Evolutionary conservation across 331 rosid species (phyloP).

Genomic region (Rosa hybrid): DNA sequence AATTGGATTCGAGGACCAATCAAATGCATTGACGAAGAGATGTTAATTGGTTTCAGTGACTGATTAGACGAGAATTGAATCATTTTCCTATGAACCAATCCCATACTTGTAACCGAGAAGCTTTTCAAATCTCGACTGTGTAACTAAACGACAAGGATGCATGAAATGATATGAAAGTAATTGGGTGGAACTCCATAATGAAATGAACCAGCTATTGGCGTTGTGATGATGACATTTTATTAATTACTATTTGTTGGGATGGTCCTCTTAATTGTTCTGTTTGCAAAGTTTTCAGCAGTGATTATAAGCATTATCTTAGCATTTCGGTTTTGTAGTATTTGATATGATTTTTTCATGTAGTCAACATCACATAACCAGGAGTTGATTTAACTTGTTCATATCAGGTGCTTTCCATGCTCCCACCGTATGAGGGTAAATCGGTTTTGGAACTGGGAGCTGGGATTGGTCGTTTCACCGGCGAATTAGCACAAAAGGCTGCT

Average conservation of each 20-base stretch:
- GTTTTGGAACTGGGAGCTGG: conserved; percentile 95
- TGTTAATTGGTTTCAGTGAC: no score
- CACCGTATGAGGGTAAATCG: conserved; percentile 74
- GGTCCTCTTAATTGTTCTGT: neutral
- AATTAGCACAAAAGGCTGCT: conserved; percentile 77
- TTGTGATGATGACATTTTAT: neutral
- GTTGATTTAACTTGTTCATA: neutral
- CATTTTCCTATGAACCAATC: neutral
- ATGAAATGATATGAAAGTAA: neutral
- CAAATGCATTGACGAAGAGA: neutral
- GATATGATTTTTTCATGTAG: neutral
- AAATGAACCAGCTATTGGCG: neutral
- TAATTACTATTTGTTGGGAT: neutral
- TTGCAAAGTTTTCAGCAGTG: neutral
- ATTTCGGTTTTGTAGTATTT: neutral
- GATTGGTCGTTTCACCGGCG: conserved; percentile 91
- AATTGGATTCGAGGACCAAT: neutral
- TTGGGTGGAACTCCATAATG: neutral
- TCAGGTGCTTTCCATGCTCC: conserved; percentile 83
- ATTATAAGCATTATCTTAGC: neutral
- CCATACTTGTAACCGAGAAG: neutral
- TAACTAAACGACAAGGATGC: neutral
- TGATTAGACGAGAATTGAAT: no score
- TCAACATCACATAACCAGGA: neutral
- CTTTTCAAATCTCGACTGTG: neutral